Conservation (phyloP, 331 rosid genomes). For the Spiraea crenata region DNA sequence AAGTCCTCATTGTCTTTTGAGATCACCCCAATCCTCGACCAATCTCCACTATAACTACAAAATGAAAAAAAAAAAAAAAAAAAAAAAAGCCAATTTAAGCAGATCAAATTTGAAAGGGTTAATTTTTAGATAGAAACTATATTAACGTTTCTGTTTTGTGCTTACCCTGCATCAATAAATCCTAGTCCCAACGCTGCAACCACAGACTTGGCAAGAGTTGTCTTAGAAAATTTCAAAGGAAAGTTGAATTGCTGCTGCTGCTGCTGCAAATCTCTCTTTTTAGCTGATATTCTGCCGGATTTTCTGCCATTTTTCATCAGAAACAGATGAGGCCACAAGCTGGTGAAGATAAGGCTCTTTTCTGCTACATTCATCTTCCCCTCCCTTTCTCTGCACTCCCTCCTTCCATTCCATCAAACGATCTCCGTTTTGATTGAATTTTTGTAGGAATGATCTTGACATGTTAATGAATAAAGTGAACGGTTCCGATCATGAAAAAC, state of each 20-base stretch:
- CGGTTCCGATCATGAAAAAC: too few species aligned
- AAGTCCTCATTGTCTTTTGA: slow-evolving; percentile 61
- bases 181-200: slow-evolving; percentile 72
- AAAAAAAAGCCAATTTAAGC: not conserved
- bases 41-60: slow-evolving; percentile 87
- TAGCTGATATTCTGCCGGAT: slow-evolving; percentile 24
- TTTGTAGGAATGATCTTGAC: too few species aligned
- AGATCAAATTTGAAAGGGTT: not conserved
- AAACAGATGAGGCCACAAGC: slow-evolving; percentile 21
- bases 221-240: slow-evolving; percentile 40
- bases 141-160: not conserved
- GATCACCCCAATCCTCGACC: slow-evolving; percentile 93
- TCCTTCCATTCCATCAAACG: too few species aligned
- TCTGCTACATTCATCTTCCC: slow-evolving; percentile 30
- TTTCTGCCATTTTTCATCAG: slow-evolving; percentile 31
- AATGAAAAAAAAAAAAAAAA: not conserved
- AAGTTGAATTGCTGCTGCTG: slow-evolving; percentile 15
- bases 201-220: slow-evolving; percentile 49
- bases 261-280: slow-evolving; percentile 29
- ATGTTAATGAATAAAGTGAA: too few species aligned
- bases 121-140: too few species aligned
- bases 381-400: not conserved
- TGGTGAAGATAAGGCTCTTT: slow-evolving; percentile 32
- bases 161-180: slow-evolving; percentile 81
- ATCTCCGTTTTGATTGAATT: too few species aligned